Evolutionary conservation across 2,329 filamentous ascomycete genomes (phyloP), one percentile per base, ranked within the genome.

Genomic region (Cytospora mali): DNA sequence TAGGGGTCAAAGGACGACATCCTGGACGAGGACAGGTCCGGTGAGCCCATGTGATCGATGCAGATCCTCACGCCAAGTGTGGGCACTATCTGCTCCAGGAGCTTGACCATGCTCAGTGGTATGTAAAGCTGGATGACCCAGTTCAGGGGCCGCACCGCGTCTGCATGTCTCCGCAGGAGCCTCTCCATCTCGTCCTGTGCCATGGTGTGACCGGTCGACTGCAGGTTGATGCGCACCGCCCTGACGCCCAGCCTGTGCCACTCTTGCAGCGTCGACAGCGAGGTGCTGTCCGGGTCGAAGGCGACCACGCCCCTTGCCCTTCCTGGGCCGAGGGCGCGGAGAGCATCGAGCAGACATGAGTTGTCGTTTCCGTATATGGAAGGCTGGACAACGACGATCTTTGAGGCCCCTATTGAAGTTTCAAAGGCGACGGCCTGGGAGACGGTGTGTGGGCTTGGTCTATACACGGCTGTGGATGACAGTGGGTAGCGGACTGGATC

Each of bases 101-200:
- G 42, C 25, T 57, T 64, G 33, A 71, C 62, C 62, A 70, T 69
- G 6, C 66, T 55, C 5, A 72, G 60, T 10, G 67, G 66, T 11
- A 72, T 64, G 64, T 71, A 73, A n/a, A 74, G 65, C 62, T 74
- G 72, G 16, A 74, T 51, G 33, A 69, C 69, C 72, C 72, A 74
- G 21, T 64, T 66, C 33, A 71, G 55, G 4, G 66, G 70, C 25
- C 69, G 65, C 25, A 73, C 62, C 6, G 67, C 58, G 21, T 69
- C 67, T 3, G 72, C 69, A 55, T 71, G 68, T 35, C 53, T 63
- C 27, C 60, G 60, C 29, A 72, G 63, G 6, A 65, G 62, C 5
- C 29, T 50, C 53, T 67, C 66, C 42, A 72, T 70, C 11, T 67
- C 69, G 6, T 59, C 62, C n/a, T 62, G 66, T 29, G 64, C 62